These are phyloP conservation scores for Saccharomyces hybrid DNA, from an alignment of 1,139 yeast genomes.

Conservation along the genomic window DNA sequence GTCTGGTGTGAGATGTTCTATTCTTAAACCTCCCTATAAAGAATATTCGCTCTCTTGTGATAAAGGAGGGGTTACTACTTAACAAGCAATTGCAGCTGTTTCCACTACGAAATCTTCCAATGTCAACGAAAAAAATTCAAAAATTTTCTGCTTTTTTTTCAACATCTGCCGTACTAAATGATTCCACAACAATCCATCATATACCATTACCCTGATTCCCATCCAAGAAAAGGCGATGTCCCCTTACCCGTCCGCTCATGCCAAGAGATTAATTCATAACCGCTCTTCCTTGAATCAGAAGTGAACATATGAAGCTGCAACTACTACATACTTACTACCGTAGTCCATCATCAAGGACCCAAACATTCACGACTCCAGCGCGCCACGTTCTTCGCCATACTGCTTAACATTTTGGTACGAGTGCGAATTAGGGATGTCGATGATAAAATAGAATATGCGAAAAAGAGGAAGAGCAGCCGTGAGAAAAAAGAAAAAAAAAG, in stretches of 20 bases:
- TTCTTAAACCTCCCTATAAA: background rate
- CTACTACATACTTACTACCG: background rate
- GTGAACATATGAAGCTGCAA: background rate
- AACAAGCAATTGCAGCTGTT: background rate
- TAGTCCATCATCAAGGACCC: background rate
- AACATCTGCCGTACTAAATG: background rate
- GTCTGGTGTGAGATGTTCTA: background rate
- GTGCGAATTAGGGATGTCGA: background rate
- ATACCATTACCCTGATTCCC: background rate
- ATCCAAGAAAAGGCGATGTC: background rate
- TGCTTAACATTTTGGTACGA: background rate
- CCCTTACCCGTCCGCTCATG: background rate
- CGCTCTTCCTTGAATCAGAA: background rate
- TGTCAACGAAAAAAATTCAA: background rate
- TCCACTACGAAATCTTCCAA: background rate
- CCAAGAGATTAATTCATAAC: background rate
- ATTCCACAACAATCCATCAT: background rate
- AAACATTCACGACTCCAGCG: background rate
- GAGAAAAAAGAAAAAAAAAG: background rate
- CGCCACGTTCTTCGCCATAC: background rate
- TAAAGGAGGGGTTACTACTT: background rate
- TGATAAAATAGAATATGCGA: background rate
- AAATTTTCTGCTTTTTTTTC: background rate
- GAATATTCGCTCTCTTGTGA: background rate
- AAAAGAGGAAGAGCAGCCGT: background rate